phyloP scores from a whole-genome alignment of 164 flowering plant species.

The Liriodendron chinense region DNA sequence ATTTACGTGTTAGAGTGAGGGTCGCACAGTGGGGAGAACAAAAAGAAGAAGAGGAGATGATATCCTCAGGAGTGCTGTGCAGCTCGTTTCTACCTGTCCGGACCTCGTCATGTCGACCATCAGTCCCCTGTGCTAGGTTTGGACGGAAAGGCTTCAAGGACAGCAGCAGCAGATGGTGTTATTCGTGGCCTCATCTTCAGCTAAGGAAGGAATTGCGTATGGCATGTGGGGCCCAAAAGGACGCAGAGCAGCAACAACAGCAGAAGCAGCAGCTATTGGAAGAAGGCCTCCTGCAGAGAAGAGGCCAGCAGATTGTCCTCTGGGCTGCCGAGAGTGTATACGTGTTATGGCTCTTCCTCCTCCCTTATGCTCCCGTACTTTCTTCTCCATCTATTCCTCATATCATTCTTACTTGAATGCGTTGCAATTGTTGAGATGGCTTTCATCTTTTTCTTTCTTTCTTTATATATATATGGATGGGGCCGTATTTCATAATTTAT shows the following conservation, averaged over 20 bases:
- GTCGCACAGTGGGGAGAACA: not conserved
- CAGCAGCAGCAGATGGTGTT: not conserved
- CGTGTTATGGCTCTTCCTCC: conserved; percentile 83
- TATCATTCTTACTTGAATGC: not conserved
- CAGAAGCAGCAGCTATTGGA: not conserved
- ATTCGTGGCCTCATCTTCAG: not conserved
- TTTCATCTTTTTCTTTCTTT: not conserved
- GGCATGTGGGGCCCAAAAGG: conserved; percentile 8
- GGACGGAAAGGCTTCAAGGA: not conserved
- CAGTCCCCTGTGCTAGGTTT: not conserved
- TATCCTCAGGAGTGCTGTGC: not conserved
- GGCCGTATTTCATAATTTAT: not conserved
- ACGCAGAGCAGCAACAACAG: not conserved
- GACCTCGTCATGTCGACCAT: not conserved
- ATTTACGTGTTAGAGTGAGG: not conserved
- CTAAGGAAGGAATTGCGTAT: not conserved
- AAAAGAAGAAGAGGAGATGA: not conserved
- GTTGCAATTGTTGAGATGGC: not conserved
- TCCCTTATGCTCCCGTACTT: conserved; percentile 88
- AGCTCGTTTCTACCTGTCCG: not conserved
- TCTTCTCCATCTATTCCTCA: not conserved
- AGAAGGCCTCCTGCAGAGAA: not conserved
- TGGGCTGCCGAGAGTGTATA: conserved; percentile 79
- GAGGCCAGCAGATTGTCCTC: conserved; percentile 33
- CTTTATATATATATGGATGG: not conserved